Percentiles rank a stretch among this genome's conserved stretches.
These are phyloP conservation scores for Pythium dissimile DNA, from an alignment of 352 stramenopile species.

Conservation along the genomic window DNA sequence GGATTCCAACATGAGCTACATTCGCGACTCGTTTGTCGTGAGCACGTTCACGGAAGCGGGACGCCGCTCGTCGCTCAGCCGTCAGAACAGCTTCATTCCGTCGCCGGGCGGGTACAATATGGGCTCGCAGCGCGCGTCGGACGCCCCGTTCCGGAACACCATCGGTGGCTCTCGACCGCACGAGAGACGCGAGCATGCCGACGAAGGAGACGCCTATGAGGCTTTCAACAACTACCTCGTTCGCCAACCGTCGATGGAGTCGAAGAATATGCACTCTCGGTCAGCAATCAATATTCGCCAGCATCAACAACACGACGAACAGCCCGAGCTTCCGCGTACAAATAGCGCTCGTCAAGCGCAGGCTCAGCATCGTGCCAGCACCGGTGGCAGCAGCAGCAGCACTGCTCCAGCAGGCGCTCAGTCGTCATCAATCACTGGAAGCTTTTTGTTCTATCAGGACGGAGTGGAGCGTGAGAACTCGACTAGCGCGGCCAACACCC, in stretches of 20 bases:
- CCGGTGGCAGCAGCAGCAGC: neutral
- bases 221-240: conserved; percentile 77
- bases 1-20: conserved; percentile 63
- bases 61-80: conserved; percentile 24
- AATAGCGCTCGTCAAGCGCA: neutral
- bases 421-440: conserved; percentile 2
- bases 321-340: neutral
- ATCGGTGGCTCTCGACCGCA: neutral
- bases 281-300: conserved; percentile 21
- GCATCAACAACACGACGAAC: neutral
- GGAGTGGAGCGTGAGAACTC: conserved; percentile 15
- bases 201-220: conserved; percentile 48
- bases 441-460: conserved; percentile 26
- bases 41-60: conserved; percentile 43
- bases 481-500: neutral
- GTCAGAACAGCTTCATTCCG: conserved; percentile 58
- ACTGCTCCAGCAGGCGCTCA: neutral
- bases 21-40: conserved; percentile 59
- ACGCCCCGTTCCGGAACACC: conserved; percentile 9
- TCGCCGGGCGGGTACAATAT: conserved; percentile 30
- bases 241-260: conserved; percentile 38
- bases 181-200: neutral
- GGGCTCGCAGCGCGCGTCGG: conserved; percentile 5
- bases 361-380: neutral
- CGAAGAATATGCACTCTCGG: conserved; percentile 26